Conservation (phyloP, 352 stramenopile species). For the Globisporangium canariense region DNA sequence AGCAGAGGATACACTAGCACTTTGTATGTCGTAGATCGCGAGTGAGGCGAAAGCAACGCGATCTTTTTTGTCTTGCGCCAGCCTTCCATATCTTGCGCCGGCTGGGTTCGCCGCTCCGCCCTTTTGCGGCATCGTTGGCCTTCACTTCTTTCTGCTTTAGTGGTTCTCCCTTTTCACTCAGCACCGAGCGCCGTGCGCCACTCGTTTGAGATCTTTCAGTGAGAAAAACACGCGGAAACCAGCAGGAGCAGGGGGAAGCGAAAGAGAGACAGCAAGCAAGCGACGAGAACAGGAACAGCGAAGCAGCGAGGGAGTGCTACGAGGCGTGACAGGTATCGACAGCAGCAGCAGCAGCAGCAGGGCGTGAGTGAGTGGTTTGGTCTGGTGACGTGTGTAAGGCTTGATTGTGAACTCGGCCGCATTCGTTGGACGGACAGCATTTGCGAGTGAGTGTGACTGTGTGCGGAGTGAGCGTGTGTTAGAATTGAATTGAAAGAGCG, state of each 20-base stretch:
- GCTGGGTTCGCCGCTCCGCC: background rate
- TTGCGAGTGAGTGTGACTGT: constrained; percentile 1
- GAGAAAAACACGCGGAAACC: background rate
- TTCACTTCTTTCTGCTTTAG: background rate
- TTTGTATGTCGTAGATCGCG: background rate
- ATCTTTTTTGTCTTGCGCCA: constrained; percentile 6
- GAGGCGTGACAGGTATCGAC: background rate
- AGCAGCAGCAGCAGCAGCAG: background rate
- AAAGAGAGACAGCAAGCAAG: background rate
- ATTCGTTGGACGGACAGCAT: constrained; percentile 3
- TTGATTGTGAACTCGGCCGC: constrained; percentile 8
- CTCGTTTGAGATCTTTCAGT: background rate
- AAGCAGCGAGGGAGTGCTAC: background rate
- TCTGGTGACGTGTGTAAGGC: constrained; percentile 7
- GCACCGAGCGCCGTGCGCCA: background rate
- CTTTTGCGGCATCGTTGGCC: background rate
- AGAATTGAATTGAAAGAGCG: constrained; percentile 3
- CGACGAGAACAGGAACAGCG: background rate
- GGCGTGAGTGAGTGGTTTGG: constrained; percentile 3
- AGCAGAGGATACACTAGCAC: background rate
- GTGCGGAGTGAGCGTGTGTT: background rate
- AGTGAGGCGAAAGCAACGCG: background rate
- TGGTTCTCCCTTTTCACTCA: background rate
- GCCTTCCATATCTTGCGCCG: background rate
- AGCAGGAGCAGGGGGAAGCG: background rate